Evolutionary conservation across 768 basidiomycete species (phyloP).

Genomic region (Termitomyces titanicus): DNA sequence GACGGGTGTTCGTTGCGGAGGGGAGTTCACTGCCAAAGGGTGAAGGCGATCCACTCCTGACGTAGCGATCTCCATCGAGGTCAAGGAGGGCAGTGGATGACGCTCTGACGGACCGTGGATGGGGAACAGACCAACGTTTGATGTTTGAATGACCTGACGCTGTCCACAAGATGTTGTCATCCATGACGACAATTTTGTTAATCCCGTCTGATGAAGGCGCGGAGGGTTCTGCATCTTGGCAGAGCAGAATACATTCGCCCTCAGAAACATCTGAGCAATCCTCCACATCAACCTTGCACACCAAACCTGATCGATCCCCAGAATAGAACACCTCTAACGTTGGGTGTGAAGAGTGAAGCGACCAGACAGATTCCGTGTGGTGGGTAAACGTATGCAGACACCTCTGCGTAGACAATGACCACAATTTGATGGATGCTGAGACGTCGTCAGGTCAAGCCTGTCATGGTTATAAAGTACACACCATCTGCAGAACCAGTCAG

Average conservation of each 20-base stretch:
- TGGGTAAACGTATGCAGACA: constrained; percentile 96
- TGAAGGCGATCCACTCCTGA: constrained; percentile 16
- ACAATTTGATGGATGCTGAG: constrained; percentile 81
- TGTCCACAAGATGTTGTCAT: constrained; percentile 87
- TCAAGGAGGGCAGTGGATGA: constrained; percentile 12
- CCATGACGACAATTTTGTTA: constrained; percentile 78
- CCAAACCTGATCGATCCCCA: constrained; percentile 86
- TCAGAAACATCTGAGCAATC: constrained; percentile 77
- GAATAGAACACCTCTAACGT: constrained; percentile 89
- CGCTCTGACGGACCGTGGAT: constrained; percentile 37
- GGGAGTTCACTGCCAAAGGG: constrained; percentile 12
- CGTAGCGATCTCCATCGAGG: constrained; percentile 10
- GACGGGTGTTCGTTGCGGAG: constrained; percentile 24
- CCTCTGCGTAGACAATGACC: constrained; percentile 86
- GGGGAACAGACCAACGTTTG: constrained; percentile 76
- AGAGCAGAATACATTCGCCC: constrained; percentile 85
- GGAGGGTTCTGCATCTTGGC: constrained; percentile 52
- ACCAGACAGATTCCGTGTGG: constrained; percentile 94
- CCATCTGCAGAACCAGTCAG: constrained; percentile 83
- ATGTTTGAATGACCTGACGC: constrained; percentile 81
- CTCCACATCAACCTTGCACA: constrained; percentile 91
- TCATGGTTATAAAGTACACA: constrained; percentile 9
- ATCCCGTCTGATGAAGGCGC: constrained; percentile 49
- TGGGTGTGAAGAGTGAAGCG: constrained; percentile 84
- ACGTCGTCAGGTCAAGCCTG: background rate